Evolutionary conservation across 495 filamentous ascomycete genomes (phyloP).

Genomic region (Sporormia fimetaria): DNA sequence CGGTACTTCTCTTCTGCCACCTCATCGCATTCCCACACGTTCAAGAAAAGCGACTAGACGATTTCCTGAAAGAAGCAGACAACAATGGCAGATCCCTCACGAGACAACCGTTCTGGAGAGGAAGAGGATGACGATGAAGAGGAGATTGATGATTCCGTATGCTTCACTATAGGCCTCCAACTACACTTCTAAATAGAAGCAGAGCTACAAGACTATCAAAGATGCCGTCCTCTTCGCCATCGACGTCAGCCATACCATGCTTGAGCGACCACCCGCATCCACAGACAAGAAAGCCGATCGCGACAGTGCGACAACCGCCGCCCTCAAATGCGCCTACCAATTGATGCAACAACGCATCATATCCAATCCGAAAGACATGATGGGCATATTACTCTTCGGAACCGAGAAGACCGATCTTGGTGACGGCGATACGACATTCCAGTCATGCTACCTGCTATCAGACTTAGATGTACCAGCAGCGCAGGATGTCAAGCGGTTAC

Average conservation of each 20-base stretch:
- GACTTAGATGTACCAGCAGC: constrained; percentile 84
- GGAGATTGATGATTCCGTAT: constrained; percentile 62
- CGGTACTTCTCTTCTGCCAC: too few species aligned
- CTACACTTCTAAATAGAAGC: constrained; percentile 5
- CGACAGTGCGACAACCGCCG: constrained; percentile 64
- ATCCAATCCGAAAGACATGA: constrained; percentile 92
- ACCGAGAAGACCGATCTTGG: constrained; percentile 79
- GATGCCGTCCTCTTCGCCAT: constrained; percentile 97
- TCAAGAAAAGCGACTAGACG: too few species aligned
- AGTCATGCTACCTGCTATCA: constrained; percentile 83
- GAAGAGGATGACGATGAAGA: constrained; percentile 43
- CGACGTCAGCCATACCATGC: constrained; percentile 86
- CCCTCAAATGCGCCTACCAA: constrained; percentile 86
- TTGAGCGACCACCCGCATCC: constrained; percentile 50
- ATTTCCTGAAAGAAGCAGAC: background rate
- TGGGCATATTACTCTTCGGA: constrained; percentile 89
- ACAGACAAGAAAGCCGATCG: constrained; percentile 60
- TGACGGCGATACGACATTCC: constrained; percentile 57
- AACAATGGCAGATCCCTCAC: constrained; percentile 16
- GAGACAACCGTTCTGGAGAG: constrained; percentile 32
- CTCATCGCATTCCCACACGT: too few species aligned
- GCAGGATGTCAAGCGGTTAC: constrained; percentile 70
- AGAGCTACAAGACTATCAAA: constrained; percentile 87
- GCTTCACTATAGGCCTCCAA: constrained; percentile 13
- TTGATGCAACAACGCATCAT: constrained; percentile 98